Conservation (phyloP, 352 stramenopile genomes). For the Bremia lactucae region DNA sequence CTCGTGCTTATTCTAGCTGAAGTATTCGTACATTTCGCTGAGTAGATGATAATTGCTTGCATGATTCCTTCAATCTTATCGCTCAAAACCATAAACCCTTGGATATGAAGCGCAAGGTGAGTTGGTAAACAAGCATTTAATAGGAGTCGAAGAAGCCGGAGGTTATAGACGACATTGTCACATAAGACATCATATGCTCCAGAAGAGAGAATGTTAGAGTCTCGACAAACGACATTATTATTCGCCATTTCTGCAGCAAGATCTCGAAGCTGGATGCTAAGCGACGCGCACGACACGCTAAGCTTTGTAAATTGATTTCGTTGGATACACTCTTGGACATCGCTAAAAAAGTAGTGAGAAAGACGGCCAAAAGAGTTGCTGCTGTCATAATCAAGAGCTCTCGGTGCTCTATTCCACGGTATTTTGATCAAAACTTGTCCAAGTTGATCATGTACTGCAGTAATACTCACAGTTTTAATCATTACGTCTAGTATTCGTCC, state of each 20-base stretch:
- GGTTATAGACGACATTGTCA: slow-evolving; percentile 56
- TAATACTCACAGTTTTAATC: slow-evolving; percentile 4
- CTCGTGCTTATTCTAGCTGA: not conserved
- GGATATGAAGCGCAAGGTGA: slow-evolving; percentile 11
- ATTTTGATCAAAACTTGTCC: slow-evolving; percentile 3
- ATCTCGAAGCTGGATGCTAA: slow-evolving; percentile 36
- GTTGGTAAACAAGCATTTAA: slow-evolving; percentile 30
- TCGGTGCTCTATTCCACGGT: slow-evolving; percentile 5
- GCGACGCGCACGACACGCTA: slow-evolving; percentile 22
- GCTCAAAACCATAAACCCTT: slow-evolving; percentile 20
- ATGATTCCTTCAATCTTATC: slow-evolving; percentile 33
- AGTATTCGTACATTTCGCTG: not conserved
- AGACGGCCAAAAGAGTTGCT: slow-evolving; percentile 19
- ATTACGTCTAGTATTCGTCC: slow-evolving; percentile 20
- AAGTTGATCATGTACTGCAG: slow-evolving; percentile 13
- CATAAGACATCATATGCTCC: slow-evolving; percentile 41
- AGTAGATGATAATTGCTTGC: slow-evolving; percentile 26
- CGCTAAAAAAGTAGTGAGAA: slow-evolving; percentile 23
- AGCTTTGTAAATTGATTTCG: slow-evolving; percentile 32
- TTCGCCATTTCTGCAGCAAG: slow-evolving; percentile 10
- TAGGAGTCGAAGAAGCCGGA: slow-evolving; percentile 39
- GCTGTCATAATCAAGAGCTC: not conserved
- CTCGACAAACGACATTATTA: not conserved
- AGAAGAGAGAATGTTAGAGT: slow-evolving; percentile 11
- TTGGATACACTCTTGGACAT: slow-evolving; percentile 24